Base-by-base conservation (phyloP, 768 basidiomycete genomes). In the Tulasnella sp. region DNA sequence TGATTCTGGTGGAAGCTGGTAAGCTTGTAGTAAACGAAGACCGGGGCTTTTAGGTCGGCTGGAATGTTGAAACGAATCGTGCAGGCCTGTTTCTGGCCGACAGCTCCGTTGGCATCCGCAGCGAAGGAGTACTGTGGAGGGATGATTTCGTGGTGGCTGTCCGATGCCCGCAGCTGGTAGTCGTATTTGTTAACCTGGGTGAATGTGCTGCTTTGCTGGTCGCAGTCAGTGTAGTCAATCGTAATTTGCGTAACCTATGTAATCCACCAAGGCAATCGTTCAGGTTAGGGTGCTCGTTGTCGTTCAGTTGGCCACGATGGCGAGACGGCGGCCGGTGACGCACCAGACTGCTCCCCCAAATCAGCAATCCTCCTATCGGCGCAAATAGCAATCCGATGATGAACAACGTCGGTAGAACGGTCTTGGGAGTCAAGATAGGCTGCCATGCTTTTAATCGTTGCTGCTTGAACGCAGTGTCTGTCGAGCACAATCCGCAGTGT, bases 381-480 rank as follows among this genome's bases (percentile, higher is more conserved):
- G 93, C 97, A 82, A 99, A 99, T 79, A 99, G 84, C 79, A 99
- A 86, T 67, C 94, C 97, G 80, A 99, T 90, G 81, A 98, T 89
- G 84, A 99, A 96, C 67, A 99, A 88, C 0, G 96, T 97, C 3
- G 97, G 97, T 19, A 99, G 88, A 29, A 99, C 97, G 1, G 96
- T 97, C 84, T 96, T 96, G 5, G 97, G 97, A 5, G 96, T 98
- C 68, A 99, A 88, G 82, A 99, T 99, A 11, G 97, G 97, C 87
- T 99, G 97, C 97, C 97, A 99, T 81, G 97, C 97, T 86, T 98
- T 99, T 82, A 99, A 89, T 75, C 97, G 92, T 84, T 99, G 97
- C 83, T 99, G 97, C 85, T 97, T 99, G 89, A 97, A 98, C 52
- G 96, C 97, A 77, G 96, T 98, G 84, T 98, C 95, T 97, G 83